Percentiles rank a stretch among this genome's conserved stretches.
These are phyloP conservation scores for Phaffia australis DNA, from an alignment of 768 basidiomycete genomes.

Conservation along the genomic window DNA sequence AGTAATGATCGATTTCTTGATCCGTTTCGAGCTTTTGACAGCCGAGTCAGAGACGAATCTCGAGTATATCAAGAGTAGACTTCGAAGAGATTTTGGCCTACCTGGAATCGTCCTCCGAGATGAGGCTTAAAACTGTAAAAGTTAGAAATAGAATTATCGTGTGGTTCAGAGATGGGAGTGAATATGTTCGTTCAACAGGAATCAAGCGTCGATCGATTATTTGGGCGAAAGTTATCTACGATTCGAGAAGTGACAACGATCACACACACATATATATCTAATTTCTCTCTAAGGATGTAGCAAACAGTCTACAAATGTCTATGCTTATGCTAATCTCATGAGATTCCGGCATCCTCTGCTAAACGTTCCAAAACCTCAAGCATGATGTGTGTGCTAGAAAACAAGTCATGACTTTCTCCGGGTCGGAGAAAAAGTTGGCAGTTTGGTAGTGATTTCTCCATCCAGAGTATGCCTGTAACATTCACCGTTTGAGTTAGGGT, in stretches of 20 bases:
- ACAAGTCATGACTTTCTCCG: conserved; percentile 82
- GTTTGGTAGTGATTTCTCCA: conserved; percentile 63
- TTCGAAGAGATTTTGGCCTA: conserved; percentile 53
- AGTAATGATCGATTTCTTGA: conserved; percentile 83
- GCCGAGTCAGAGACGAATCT: conserved; percentile 78
- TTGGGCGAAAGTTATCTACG: too few relatives aligned
- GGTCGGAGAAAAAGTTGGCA: conserved; percentile 72
- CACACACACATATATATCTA: too few relatives aligned
- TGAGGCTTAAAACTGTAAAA: too few relatives aligned
- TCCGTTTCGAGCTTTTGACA: conserved; percentile 73
- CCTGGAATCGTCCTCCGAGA: conserved; percentile 11
- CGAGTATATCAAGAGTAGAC: conserved; percentile 59
- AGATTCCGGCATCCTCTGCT: conserved; percentile 17
- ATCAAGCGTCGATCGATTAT: too few relatives aligned
- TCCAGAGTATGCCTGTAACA: conserved; percentile 53
- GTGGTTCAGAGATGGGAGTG: too few relatives aligned
- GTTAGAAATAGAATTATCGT: too few relatives aligned
- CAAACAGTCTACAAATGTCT: too few relatives aligned
- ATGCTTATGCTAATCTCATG: too few relatives aligned
- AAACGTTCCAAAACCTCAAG: conserved; percentile 64
- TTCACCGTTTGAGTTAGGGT: too few relatives aligned
- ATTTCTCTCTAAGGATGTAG: too few relatives aligned
- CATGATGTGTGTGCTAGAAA: conserved; percentile 81
- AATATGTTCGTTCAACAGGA: too few relatives aligned
- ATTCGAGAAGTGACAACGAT: too few relatives aligned